These are phyloP conservation scores for Microstegium vimineum DNA, from an alignment of 176 grass and related monocot genomes.

Conservation along the genomic window DNA sequence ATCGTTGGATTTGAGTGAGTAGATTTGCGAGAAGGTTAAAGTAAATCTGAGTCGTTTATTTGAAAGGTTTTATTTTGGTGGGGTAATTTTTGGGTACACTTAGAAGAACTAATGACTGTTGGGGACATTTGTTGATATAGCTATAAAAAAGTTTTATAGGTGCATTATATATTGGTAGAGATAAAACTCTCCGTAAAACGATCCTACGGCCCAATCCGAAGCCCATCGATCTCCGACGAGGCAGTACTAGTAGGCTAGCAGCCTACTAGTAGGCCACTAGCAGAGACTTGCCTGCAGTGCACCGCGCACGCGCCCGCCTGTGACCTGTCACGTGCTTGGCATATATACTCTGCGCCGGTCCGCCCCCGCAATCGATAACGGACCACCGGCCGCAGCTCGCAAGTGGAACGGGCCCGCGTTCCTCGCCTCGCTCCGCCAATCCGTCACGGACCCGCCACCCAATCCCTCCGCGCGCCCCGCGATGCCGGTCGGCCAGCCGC, in stretches of 20 bases:
- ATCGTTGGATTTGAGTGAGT: no score
- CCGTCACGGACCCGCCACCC: neutral
- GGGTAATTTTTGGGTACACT: no score
- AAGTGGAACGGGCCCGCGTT: neutral
- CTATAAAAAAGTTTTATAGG: no score
- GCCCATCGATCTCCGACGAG: neutral
- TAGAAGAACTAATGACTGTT: no score
- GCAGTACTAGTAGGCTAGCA: no score
- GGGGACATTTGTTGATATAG: no score
- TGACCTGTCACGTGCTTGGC: neutral
- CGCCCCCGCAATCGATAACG: neutral
- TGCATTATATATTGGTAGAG: no score
- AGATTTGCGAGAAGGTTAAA: no score
- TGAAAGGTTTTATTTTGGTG: no score
- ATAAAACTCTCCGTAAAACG: no score
- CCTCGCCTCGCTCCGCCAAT: neutral
- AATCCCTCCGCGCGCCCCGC: neutral
- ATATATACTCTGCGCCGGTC: neutral
- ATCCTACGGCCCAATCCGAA: neutral
- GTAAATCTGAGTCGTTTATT: no score
- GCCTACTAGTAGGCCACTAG: neutral
- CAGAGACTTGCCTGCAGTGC: neutral
- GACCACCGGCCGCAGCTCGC: neutral
- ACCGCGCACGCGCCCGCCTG: neutral
- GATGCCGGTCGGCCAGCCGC: constrained; percentile 52